Evolutionary conservation across 495 filamentous ascomycete species (phyloP), one percentile per base, ranked within the genome.

Genomic region (Penicillium antarcticum): DNA sequence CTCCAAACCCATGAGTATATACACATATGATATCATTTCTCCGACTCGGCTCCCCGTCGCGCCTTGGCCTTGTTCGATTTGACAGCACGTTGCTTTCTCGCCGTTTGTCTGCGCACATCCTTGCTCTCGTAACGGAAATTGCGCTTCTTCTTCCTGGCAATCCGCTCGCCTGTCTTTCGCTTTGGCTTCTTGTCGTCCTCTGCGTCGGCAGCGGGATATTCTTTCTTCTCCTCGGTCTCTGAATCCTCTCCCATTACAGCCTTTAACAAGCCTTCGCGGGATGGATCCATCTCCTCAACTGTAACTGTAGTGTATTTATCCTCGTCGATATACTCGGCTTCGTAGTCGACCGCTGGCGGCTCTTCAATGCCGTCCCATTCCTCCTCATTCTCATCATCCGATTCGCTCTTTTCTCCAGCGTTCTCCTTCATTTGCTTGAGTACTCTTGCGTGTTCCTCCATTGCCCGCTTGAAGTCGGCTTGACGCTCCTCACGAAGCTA

Each of bases 251-350:
- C 68, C 4, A 69, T 70, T 19, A 65, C 69, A 4, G 77, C 68
- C 57, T 81, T 80, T 44, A 81, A 67, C 12, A 92, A 62, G 6
- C 86, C 88, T 51, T 88, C 83, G 45, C 81, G 84, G 2, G 88
- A 83, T 7, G 92, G 74, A 59, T 86, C 87, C 63, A 98, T 90
- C n/a, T 87, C 86, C 65, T 96, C 91, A 0, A 98, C 82, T 0
- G 89, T 96, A 24, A 98, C 94, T 3, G 88, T 95, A 14, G 92
- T 96, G 62, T 88, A 95, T 66, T 87, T 87, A 61, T 96, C 92
- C 67, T 97, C 94, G 69, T 98, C 94, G 51, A 96, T 81, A 70
- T 96, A 98, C 69, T 96, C 91, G 46, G 92, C 92, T 61, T 97
- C 90, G 57, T 86, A 83, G 63, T 92, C 83, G 16, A 95, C 67